Percentiles rank a stretch among this genome's conserved stretches.
Evolutionary conservation across 1,139 yeast genomes (phyloP).

Genomic region (Candida tropicalis): DNA sequence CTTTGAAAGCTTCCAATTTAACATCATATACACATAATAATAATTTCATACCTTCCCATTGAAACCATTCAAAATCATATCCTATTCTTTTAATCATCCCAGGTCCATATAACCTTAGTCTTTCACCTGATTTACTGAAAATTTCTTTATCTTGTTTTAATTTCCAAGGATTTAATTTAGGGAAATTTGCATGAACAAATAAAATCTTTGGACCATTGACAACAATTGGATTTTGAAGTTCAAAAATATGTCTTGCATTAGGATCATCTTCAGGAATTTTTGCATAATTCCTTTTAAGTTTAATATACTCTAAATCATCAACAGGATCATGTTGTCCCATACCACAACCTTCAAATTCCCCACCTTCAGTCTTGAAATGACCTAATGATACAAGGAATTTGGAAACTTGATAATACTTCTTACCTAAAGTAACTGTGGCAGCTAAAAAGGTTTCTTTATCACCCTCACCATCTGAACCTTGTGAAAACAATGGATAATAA

Average conservation of each 20-base stretch:
- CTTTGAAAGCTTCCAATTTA: constrained; percentile 46
- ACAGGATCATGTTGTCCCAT: constrained; percentile 76
- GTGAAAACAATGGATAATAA: constrained; percentile 83
- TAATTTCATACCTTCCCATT: constrained; percentile 62
- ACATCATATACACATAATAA: constrained; percentile 57
- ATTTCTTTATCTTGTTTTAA: constrained; percentile 45
- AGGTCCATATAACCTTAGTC: constrained; percentile 56
- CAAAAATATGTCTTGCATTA: constrained; percentile 9
- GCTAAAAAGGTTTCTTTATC: constrained; percentile 89
- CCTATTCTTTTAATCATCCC: constrained; percentile 54
- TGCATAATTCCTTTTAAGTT: constrained; percentile 9
- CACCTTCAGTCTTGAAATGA: constrained; percentile 36
- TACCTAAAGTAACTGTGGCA: constrained; percentile 65
- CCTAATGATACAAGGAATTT: constrained; percentile 58
- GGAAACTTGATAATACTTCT: constrained; percentile 70
- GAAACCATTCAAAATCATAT: constrained; percentile 61
- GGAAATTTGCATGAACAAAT: constrained; percentile 69
- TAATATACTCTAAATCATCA: constrained; percentile 46
- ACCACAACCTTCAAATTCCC: constrained; percentile 60
- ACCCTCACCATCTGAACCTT: constrained; percentile 87
- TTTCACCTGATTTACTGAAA: constrained; percentile 40
- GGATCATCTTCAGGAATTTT: constrained; percentile 14
- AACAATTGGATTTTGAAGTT: constrained; percentile 20
- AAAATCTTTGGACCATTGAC: constrained; percentile 42
- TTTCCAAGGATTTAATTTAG: constrained; percentile 63